Conservation (phyloP, 106 monocot genomes). For the Dendrobium nobile region DNA sequence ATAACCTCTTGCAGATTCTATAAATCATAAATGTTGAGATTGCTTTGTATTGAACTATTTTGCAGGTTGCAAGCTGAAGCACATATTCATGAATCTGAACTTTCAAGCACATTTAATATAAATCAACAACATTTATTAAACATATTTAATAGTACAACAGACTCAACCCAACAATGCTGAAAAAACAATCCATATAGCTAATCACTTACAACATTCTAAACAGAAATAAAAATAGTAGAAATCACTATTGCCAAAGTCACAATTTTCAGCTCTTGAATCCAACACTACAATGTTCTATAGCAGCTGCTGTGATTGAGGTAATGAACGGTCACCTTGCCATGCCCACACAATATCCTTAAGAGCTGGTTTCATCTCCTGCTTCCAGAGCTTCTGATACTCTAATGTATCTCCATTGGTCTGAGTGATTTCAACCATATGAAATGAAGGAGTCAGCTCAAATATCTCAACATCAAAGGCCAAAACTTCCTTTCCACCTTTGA, state of each 20-base stretch:
- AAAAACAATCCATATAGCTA: background rate
- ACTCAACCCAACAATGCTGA: background rate
- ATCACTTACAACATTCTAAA: too few relatives aligned
- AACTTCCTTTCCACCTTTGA: conserved; percentile 15
- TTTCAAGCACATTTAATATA: background rate
- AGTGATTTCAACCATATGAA: conserved; percentile 30
- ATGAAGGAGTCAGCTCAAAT: conserved; percentile 25
- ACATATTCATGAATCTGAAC: background rate
- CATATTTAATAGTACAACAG: background rate
- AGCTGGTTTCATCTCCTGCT: conserved; percentile 15
- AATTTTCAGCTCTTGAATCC: background rate
- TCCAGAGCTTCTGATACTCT: conserved; percentile 33
- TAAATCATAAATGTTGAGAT: too few relatives aligned
- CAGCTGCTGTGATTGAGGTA: background rate
- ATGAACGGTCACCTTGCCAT: conserved; percentile 19
- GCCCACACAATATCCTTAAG: conserved; percentile 21
- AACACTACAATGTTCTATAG: background rate
- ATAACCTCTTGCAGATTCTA: too few relatives aligned
- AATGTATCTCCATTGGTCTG: conserved; percentile 26
- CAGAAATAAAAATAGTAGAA: too few relatives aligned
- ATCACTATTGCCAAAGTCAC: too few relatives aligned
- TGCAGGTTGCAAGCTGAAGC: too few relatives aligned
- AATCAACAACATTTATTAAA: background rate
- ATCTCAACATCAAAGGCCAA: conserved; percentile 24
- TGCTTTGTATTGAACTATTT: too few relatives aligned